Evolutionary conservation across 805 yeast genomes (phyloP).

Genomic region (Cyberlindnera veronae): DNA sequence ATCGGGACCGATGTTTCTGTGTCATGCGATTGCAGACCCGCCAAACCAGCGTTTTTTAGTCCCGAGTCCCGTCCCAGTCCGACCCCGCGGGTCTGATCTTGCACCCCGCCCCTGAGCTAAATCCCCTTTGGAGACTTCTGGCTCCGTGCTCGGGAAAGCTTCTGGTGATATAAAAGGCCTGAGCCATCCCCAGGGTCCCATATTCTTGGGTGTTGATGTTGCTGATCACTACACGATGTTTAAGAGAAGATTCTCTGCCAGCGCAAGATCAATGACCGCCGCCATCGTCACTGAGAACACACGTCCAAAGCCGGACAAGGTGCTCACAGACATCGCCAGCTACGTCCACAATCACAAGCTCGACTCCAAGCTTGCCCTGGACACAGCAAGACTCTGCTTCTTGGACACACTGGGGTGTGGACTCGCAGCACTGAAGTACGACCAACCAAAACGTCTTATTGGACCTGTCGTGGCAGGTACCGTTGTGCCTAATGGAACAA

Average conservation of each 20-base stretch:
- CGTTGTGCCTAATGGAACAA: constrained; percentile 51
- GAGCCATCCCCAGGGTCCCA: background rate
- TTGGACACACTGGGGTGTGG: constrained; percentile 61
- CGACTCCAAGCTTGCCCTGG: constrained; percentile 44
- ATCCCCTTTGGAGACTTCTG: background rate
- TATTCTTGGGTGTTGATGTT: background rate
- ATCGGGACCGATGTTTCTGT: too few species aligned
- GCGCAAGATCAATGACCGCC: constrained; percentile 16
- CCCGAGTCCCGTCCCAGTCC: too few species aligned
- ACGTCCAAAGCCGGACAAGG: constrained; percentile 49
- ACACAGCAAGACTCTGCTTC: constrained; percentile 53
- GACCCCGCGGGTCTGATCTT: background rate
- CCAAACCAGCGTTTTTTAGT: too few species aligned
- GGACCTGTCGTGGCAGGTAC: constrained; percentile 60
- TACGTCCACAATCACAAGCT: constrained; percentile 46
- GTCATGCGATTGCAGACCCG: too few species aligned
- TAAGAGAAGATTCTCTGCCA: constrained; percentile 10
- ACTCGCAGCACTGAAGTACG: constrained; percentile 52
- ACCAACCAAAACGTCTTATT: constrained; percentile 44
- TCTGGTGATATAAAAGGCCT: background rate
- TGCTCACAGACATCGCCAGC: constrained; percentile 44
- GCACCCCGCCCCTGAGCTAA: background rate
- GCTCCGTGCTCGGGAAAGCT: constrained; percentile 2
- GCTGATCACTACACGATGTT: constrained; percentile 2
- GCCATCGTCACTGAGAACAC: constrained; percentile 41